Evolutionary conservation across 2,329 filamentous ascomycete species (phyloP), one percentile per base, ranked within the genome.

Genomic region (Waltergamsia citrina): DNA sequence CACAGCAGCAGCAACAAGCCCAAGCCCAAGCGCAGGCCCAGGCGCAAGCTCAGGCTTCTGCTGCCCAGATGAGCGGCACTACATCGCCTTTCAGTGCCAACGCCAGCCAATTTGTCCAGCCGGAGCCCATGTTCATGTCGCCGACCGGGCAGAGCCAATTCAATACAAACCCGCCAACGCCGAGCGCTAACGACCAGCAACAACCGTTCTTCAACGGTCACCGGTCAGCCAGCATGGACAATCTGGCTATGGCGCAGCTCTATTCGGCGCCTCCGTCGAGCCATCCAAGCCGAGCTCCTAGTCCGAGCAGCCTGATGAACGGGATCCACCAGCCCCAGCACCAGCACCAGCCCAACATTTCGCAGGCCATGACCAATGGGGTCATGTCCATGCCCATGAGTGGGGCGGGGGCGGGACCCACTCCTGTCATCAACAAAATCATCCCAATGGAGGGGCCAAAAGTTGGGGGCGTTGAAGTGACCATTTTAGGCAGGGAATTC

Each of bases 401-500:
- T 7, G 58, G 70, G 36, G 63, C 63, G 32, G 63, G 67, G 28
- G 60, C 68, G n/a, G 60, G 69, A 20, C 36, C 44, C 1, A 52
- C 58, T 9, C 64, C 71, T 3, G 74, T 80, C 14, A 90, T 93
- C 16, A 80, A 85, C 52, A 90, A 88, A 53, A 70, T 94, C 40
- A 85, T 92, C 23, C 87, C 88, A 1, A 72, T 71, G 20, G 84
- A 93, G 54, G 87, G 87, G 0, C 84, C 87, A 6, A 84, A 79
- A 38, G 76, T 75, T 23, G 87, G 87, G 38, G 87, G 87, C 27
- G 87, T 85, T 34, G 87, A 95, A 53, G 85, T 94, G 4, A 90
- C 85, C 0, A 74, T 92, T 36, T 65, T 94, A 7, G 87, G 88
- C 14, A 83, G 78, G 42, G 77, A 80, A 11, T 94, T 94, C 52